Base-by-base conservation (phyloP, 2,329 filamentous ascomycete species). In the Phialophora tarda region DNA sequence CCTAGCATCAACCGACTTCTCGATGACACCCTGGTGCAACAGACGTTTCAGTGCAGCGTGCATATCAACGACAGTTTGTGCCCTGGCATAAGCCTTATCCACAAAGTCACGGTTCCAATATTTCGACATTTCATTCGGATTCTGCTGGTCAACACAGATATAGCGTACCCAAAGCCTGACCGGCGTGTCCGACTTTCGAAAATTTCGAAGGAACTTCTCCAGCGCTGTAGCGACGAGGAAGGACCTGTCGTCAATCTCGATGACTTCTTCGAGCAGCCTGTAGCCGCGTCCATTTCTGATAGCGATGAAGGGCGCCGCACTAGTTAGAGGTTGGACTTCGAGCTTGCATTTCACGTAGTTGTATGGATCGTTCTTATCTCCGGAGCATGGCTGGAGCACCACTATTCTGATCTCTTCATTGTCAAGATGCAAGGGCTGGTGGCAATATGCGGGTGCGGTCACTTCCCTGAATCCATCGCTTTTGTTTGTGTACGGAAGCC, bases 81-180 rank as follows among this genome's bases (percentile, higher is more conserved):
- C 51, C 24, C 1, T 21, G 44, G 32, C 34, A 41, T 62, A 62
- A 6, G 44, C 34, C 34, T 56, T 62, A 17, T 56, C 50, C 32
- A 55, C 48, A 17, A 55, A 62, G 26, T 55, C 32, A 41, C 60
- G 60, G 14, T 47, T 62, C 50, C 60, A 62, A 23, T 48, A 57
- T 21, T 23, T 23, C 30, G 50, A 55, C 60, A 62, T 62, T 41
- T 62, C 60, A 11, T 55, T n/a, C 17, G 60, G 8, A 6, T 62
- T 50, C 10, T 23, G 14, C 34, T 62, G 50, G 51, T 56, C 38
- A 50, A 62, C 24, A 47, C 60, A 62, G 12, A 62, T 23, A 28
- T 62, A 62, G 3, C 60, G 50, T 11, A 62, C 34, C 60, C 60
- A 56, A n/a, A 62, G 60, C 23, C 60, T 55, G 30, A 62, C 24